phyloP scores from a whole-genome alignment of 1,284 basidiomycete species.

The Austroboletus niveus region DNA sequence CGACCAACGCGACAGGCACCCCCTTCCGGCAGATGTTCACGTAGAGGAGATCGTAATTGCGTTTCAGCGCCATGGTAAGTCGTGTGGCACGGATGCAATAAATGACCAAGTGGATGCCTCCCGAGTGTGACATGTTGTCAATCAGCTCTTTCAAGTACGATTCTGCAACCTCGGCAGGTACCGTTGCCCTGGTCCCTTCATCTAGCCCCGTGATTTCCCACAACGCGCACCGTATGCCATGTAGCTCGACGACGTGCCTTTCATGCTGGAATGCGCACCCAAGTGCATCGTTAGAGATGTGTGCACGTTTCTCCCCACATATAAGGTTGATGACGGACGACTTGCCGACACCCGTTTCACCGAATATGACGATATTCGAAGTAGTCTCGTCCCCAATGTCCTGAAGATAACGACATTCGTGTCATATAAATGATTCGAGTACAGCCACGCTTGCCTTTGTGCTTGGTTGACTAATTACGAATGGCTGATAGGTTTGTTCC shows the following conservation, averaged over 20 bases:
- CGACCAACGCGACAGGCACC: not conserved
- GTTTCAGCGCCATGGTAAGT: not conserved
- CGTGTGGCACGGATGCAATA: not conserved
- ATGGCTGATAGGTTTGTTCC: not conserved
- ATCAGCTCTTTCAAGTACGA: not conserved
- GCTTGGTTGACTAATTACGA: not conserved
- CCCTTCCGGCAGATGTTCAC: not conserved
- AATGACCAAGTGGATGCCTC: not conserved
- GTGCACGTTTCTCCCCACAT: not conserved
- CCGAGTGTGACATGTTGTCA: not conserved
- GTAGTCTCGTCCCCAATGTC: not conserved
- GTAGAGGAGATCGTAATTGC: not conserved
- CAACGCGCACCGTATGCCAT: not conserved
- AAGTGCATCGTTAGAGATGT: not conserved
- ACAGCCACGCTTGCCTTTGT: not conserved
- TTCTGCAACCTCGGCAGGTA: not conserved
- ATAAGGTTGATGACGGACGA: not conserved
- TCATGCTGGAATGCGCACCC: not conserved
- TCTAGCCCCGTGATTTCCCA: not conserved
- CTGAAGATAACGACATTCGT: not conserved
- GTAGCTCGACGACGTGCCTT: not conserved
- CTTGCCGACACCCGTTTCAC: not conserved
- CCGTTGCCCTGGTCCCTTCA: not conserved
- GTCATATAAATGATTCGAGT: not conserved
- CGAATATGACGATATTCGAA: not conserved